Percentiles rank a stretch among this genome's conserved stretches.
These are phyloP conservation scores for Colletotrichum orchidophilum DNA, from an alignment of 2,329 filamentous ascomycete genomes.

Conservation along the genomic window DNA sequence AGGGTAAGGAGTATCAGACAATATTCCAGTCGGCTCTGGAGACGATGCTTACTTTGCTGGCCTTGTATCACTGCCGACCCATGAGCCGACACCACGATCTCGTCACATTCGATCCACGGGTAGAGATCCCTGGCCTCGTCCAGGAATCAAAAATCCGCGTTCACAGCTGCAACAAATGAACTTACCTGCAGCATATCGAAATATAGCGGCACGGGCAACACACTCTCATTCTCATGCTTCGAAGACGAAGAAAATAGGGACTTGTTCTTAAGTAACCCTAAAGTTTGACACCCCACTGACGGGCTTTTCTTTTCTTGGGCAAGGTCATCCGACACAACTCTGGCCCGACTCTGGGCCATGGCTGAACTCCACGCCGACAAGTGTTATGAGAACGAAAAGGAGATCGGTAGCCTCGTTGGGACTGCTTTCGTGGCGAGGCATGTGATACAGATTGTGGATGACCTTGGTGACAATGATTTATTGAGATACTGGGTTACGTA, in stretches of 20 bases:
- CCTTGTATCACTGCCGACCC: slow-evolving; percentile 16
- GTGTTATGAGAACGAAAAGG: slow-evolving; percentile 37
- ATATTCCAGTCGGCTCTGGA: too few species aligned
- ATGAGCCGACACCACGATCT: slow-evolving; percentile 41
- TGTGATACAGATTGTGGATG: slow-evolving; percentile 51
- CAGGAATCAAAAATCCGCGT: not conserved
- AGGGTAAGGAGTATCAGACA: not conserved
- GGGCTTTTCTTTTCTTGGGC: not conserved
- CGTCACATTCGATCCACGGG: slow-evolving; percentile 41
- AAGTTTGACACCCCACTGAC: not conserved
- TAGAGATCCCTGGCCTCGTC: not conserved
- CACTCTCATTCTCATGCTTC: slow-evolving; percentile 40
- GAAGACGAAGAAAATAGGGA: not conserved
- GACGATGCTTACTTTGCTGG: not conserved
- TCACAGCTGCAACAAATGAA: too few species aligned
- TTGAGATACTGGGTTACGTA: slow-evolving; percentile 50
- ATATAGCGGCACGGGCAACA: slow-evolving; percentile 40
- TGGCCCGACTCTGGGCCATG: slow-evolving; percentile 38
- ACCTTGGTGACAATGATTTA: slow-evolving; percentile 49
- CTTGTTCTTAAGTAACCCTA: not conserved
- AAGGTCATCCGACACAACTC: slow-evolving; percentile 27
- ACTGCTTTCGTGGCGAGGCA: slow-evolving; percentile 56
- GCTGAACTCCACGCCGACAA: slow-evolving; percentile 34
- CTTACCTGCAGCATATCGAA: too few species aligned
- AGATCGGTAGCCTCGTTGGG: slow-evolving; percentile 47